Percentiles rank a stretch among this genome's conserved stretches.
Evolutionary conservation across 169 alveolate species (phyloP).

Genomic region (Plasmodium yoelii): DNA sequence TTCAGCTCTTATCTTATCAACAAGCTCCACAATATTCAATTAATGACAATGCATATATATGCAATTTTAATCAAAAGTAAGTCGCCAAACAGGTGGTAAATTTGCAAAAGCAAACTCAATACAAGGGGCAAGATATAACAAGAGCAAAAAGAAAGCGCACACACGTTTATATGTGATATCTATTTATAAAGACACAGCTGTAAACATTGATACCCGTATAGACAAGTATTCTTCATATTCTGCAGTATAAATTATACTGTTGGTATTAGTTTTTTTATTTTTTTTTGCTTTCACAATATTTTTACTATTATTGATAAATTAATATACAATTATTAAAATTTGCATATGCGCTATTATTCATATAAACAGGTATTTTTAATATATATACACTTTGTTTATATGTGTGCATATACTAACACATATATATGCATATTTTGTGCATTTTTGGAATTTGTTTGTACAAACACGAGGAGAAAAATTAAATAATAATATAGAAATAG

Average conservation of each 20-base stretch:
- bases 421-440: slow-evolving; percentile 4
- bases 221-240: neutral
- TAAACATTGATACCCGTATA: neutral
- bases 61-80: slow-evolving; percentile 31
- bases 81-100: no score
- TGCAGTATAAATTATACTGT: neutral
- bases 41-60: slow-evolving; percentile 34
- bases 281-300: slow-evolving; percentile 3
- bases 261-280: slow-evolving; percentile 4
- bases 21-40: slow-evolving; percentile 16
- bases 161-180: neutral
- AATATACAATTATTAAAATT: slow-evolving; percentile 49
- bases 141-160: slow-evolving; percentile 24
- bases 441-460: neutral
- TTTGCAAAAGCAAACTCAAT: no score
- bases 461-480: neutral
- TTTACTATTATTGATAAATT: slow-evolving; percentile 32
- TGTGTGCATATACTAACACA: neutral
- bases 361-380: neutral
- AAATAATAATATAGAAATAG: neutral
- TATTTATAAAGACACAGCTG: neutral
- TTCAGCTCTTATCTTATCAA: slow-evolving; percentile 5
- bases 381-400: slow-evolving; percentile 6
- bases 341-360: slow-evolving; percentile 3
- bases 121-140: neutral